Conservation (phyloP, 192 early-diverging fungal species). For the Phycomyces blakesleeanus region DNA sequence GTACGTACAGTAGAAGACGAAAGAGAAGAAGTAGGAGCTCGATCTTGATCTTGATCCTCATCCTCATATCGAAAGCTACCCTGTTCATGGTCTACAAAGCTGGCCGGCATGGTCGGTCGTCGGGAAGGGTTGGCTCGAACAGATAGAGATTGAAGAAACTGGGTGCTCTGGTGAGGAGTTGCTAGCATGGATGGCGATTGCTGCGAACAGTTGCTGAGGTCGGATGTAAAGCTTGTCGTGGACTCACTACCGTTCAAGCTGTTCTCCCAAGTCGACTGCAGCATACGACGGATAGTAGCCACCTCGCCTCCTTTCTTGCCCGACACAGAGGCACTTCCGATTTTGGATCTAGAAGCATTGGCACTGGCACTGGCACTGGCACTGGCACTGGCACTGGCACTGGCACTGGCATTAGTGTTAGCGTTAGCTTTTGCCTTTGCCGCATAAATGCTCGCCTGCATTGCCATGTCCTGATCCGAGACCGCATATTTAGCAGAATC, state of each 20-base stretch:
- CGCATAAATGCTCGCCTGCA: not conserved
- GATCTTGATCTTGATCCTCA: constrained; percentile 7
- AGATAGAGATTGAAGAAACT: constrained; percentile 16
- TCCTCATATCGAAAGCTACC: too few species aligned
- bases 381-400: too few species aligned
- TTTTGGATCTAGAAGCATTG: constrained; percentile 7
- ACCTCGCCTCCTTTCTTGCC: constrained; percentile 13
- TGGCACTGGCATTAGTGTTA: too few species aligned
- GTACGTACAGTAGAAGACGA: constrained; percentile 28
- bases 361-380: not conserved
- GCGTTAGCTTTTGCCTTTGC: not conserved
- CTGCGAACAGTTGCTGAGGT: not conserved
- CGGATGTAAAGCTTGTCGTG: constrained; percentile 10
- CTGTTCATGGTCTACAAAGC: constrained; percentile 7
- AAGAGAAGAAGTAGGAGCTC: constrained; percentile 19
- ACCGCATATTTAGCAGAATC: constrained; percentile 2
- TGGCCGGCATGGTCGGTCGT: constrained; percentile 11
- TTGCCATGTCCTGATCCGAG: not conserved
- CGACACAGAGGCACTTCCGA: not conserved
- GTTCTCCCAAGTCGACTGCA: constrained; percentile 28
- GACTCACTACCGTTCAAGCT: constrained; percentile 19
- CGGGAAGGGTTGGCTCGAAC: not conserved
- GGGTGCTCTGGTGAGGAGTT: not conserved
- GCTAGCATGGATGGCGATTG: not conserved
- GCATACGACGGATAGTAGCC: constrained; percentile 19